These are phyloP conservation scores for Leccinum subtestaceum DNA, from an alignment of 768 basidiomycete genomes.

Conservation along the genomic window DNA sequence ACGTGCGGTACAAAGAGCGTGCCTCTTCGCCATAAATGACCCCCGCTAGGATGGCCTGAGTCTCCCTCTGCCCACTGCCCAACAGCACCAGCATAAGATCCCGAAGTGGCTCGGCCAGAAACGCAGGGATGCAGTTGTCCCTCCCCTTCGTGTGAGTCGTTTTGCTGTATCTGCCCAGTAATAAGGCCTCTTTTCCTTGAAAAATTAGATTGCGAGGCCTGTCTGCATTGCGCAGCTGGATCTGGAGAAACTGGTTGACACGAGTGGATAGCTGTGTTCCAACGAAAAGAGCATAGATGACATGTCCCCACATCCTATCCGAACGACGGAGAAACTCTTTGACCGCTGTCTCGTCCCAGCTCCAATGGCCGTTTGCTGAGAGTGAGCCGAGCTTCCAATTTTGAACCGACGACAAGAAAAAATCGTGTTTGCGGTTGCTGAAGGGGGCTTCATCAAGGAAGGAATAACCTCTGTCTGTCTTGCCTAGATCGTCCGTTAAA, in stretches of 20 bases:
- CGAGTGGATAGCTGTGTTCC: constrained; percentile 2
- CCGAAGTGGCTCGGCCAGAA: not conserved
- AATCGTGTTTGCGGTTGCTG: not conserved
- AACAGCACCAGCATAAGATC: not conserved
- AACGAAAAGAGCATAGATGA: constrained; percentile 1
- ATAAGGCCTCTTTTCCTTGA: not conserved
- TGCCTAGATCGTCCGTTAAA: not conserved
- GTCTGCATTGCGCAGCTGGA: constrained; percentile 5
- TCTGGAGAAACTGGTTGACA: constrained; percentile 2
- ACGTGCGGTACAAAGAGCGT: not conserved
- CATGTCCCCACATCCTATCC: not conserved
- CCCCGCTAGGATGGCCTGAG: constrained; percentile 3
- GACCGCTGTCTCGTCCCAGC: not conserved
- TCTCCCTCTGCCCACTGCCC: constrained; percentile 3
- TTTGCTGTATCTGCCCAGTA: constrained; percentile 9
- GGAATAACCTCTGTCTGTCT: not conserved
- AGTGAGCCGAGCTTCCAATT: not conserved
- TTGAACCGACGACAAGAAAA: not conserved
- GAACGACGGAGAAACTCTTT: not conserved
- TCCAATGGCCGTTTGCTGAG: not conserved
- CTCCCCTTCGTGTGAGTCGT: not conserved
- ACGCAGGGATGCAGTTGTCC: constrained; percentile 2
- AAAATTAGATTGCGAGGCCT: not conserved
- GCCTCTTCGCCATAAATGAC: not conserved
- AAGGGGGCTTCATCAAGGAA: constrained; percentile 2